Percentiles rank a stretch among this genome's conserved stretches.
Conservation (phyloP, 129 eudicot genomes). For the Calendula officinalis region DNA sequence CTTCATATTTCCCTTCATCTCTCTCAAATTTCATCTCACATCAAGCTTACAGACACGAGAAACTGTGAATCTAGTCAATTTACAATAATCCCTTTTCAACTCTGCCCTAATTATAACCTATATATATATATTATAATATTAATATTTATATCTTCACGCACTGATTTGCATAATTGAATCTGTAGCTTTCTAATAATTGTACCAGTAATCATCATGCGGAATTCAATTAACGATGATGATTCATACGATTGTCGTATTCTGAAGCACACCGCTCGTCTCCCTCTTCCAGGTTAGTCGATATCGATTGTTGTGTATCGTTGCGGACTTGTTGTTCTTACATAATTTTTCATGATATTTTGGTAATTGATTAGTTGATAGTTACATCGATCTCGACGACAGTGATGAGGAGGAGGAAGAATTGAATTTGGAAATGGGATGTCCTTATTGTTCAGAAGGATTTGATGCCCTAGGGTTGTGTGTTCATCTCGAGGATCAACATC, state of each 20-base stretch:
- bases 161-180: background rate
- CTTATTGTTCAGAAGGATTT: conserved; percentile 56
- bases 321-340: background rate
- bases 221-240: conserved; percentile 31
- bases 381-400: conserved; percentile 45
- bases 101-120: background rate
- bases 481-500: conserved; percentile 66
- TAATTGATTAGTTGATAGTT: conserved; percentile 34
- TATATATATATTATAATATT: too few species aligned
- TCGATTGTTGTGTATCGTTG: background rate
- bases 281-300: conserved; percentile 28
- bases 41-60: background rate
- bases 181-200: background rate
- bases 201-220: conserved; percentile 25
- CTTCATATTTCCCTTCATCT: conserved; percentile 13
- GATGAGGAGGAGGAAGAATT: conserved; percentile 42
- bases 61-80: conserved; percentile 12
- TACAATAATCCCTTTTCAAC: conserved; percentile 1
- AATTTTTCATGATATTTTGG: conserved; percentile 14
- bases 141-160: background rate
- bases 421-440: conserved; percentile 60
- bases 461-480: conserved; percentile 60
- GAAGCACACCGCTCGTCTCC: conserved; percentile 21
- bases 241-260: conserved; percentile 27
- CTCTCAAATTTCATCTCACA: background rate